Evolutionary conservation across 106 monocot species (phyloP).

Genomic region (Allium cepa): DNA sequence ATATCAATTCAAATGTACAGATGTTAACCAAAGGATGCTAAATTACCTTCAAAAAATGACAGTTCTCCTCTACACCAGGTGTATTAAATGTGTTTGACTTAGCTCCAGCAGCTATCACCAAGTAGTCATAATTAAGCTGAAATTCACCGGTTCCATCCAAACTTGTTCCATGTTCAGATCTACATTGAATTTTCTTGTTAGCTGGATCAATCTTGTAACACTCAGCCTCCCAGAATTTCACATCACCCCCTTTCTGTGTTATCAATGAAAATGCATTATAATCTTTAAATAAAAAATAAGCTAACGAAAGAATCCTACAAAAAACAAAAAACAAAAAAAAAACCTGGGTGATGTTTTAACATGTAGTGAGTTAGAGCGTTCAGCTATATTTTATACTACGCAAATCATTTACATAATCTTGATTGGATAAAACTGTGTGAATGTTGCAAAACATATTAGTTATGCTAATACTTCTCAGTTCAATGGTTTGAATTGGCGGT

Average conservation of each 20-base stretch:
- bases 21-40: no score
- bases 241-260: constrained; percentile 33
- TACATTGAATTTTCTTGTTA: constrained; percentile 22
- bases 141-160: constrained; percentile 50
- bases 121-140: constrained; percentile 26
- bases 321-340: not conserved
- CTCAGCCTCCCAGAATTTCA: constrained; percentile 36
- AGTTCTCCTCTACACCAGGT: constrained; percentile 57
- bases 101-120: constrained; percentile 41
- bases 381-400: not conserved
- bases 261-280: not conserved
- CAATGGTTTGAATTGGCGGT: no score
- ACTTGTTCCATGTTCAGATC: constrained; percentile 31
- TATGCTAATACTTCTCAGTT: no score
- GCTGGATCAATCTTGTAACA: constrained; percentile 20
- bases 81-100: constrained; percentile 58
- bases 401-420: not conserved
- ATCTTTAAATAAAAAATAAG: not conserved
- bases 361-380: not conserved
- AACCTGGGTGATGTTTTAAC: not conserved
- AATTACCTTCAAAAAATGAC: constrained; percentile 60
- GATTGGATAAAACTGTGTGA: no score
- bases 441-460: no score
- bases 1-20: no score
- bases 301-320: not conserved